A percentile compares a stretch with the other conserved stretches of the same genome.
phyloP scores from a whole-genome alignment of 352 stramenopile species.

The Pseudoperonospora humuli region DNA sequence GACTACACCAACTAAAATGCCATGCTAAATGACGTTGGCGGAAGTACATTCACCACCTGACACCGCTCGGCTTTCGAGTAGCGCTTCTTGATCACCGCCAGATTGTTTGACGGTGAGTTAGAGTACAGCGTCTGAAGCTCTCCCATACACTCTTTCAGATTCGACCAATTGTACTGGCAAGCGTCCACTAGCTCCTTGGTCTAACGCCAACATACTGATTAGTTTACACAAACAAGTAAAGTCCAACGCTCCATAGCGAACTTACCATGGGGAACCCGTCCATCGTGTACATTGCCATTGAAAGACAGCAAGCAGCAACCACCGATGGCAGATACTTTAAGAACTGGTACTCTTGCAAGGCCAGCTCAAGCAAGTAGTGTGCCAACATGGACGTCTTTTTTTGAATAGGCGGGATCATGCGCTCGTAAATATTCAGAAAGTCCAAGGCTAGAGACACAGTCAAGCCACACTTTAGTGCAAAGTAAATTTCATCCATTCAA shows the following conservation, averaged over 20 bases:
- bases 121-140: conserved; percentile 79
- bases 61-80: conserved; percentile 81
- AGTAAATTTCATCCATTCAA: not conserved
- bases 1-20: conserved; percentile 54
- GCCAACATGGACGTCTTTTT: conserved; percentile 83
- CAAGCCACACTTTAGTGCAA: not conserved
- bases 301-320: conserved; percentile 78
- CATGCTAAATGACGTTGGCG: conserved; percentile 74
- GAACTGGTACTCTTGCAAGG: conserved; percentile 86
- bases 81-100: conserved; percentile 85
- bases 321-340: conserved; percentile 78
- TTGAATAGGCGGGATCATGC: conserved; percentile 76
- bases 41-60: conserved; percentile 67
- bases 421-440: conserved; percentile 87
- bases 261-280: conserved; percentile 74
- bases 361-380: conserved; percentile 85
- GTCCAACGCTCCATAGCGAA: not conserved
- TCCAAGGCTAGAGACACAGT: conserved; percentile 48
- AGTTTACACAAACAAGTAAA: not conserved
- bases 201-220: conserved; percentile 23
- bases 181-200: conserved; percentile 77
- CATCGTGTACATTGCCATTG: conserved; percentile 80
- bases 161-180: conserved; percentile 62
- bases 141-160: conserved; percentile 78
- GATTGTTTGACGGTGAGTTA: conserved; percentile 69